These are phyloP conservation scores for Suillus discolor DNA, from an alignment of 768 basidiomycete genomes.

Conservation along the genomic window DNA sequence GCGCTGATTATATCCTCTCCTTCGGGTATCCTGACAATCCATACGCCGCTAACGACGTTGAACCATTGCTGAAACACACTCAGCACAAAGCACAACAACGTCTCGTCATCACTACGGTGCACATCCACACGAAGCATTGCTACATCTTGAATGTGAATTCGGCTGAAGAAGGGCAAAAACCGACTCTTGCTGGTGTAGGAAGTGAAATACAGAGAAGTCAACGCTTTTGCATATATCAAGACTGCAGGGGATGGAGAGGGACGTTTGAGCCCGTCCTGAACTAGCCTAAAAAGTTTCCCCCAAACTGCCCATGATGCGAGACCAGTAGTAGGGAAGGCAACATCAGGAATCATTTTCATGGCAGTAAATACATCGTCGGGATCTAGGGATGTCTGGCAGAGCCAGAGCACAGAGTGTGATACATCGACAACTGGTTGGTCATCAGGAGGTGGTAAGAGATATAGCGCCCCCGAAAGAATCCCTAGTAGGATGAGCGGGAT, in stretches of 20 bases:
- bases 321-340: background rate
- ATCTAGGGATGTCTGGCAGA: background rate
- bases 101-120: background rate
- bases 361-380: background rate
- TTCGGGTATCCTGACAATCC: background rate
- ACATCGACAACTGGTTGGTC: background rate
- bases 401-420: background rate
- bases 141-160: too few relatives aligned
- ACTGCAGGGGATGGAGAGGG: too few relatives aligned
- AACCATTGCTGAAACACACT: background rate
- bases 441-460: background rate
- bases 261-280: background rate
- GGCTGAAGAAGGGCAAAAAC: too few relatives aligned
- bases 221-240: background rate
- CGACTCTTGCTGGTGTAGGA: too few relatives aligned
- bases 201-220: too few relatives aligned
- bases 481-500: too few relatives aligned
- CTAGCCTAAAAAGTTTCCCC: background rate
- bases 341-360: background rate
- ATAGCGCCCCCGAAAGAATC: too few relatives aligned
- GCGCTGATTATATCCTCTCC: background rate
- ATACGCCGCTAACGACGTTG: background rate
- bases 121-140: too few relatives aligned
- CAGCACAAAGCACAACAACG: background rate
- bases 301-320: background rate